Conservation (phyloP, 2,329 filamentous ascomycete species). For the Xylogone sp. region DNA sequence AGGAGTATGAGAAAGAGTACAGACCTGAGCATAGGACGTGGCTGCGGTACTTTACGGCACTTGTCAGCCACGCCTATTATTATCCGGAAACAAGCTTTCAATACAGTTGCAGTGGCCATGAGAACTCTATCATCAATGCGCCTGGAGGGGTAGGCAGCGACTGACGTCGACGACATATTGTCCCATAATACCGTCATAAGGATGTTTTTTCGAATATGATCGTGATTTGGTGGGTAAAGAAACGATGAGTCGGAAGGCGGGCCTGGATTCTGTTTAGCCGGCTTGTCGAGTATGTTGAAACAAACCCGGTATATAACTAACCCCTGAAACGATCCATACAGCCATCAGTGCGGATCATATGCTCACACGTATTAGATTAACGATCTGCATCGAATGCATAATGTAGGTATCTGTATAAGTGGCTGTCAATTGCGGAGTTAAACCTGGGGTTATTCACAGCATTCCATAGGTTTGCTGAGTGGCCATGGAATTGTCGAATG, state of each 20-base stretch:
- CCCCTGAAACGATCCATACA: neutral
- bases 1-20: too few relatives aligned
- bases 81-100: neutral
- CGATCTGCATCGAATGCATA: neutral
- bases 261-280: neutral
- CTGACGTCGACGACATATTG: neutral
- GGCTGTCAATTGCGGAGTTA: neutral
- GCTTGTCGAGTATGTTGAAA: neutral
- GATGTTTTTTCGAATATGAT: neutral
- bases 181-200: neutral
- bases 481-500: neutral
- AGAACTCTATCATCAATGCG: neutral
- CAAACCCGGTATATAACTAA: neutral
- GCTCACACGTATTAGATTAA: neutral
- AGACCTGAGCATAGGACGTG: neutral
- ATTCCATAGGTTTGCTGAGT: neutral
- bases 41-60: neutral
- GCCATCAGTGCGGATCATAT: neutral
- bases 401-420: too few relatives aligned
- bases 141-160: too few relatives aligned
- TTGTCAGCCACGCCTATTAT: neutral
- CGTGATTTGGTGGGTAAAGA: neutral
- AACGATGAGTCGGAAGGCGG: neutral
- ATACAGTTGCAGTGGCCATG: neutral
- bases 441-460: neutral